Evolutionary conservation across 208 protist genomes (phyloP), one percentile per base, ranked within the genome.

Genomic region (Wallacemonas sp.): DNA sequence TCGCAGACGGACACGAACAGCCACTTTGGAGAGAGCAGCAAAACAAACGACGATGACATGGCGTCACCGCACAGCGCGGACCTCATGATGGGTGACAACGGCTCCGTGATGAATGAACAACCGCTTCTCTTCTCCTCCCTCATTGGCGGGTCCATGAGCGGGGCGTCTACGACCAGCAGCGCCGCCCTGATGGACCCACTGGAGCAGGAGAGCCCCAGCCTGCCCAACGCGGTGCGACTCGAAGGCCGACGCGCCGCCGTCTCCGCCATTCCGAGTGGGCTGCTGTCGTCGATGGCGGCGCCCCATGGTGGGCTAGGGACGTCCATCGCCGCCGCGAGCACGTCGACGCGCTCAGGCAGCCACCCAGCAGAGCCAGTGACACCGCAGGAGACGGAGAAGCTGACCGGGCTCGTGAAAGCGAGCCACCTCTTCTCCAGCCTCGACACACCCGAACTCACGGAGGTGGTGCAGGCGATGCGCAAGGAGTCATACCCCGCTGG

Each of bases 401-500:
- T 94, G 60, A 75, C 78, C 0, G 56, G 72, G 1, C 63, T 81
- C 21, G 63, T 96, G 44, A 63, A 54, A 2, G 70, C 69, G 38
- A 91, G 81, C 55, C 79, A 88, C 70, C 72, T 89, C 46, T 97
- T 97, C 61, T 62, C 82, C 16, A 74, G 75, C 38, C 69, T 94
- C 24, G 82, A 92, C 29, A 74, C 70, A 2, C 78, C 75, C 23
- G 74, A 83, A 19, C 49, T 84, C 6, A 75, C 83, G 29, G 68
- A 57, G 12, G 77, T 94, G 30, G 78, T 90, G 39, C 32, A 55
- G 39, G 79, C 83, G 2, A 78, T 97, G 72, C 56, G 74, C 36
- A 78, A 78, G 48, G 86, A 93, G 62, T 68, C 68, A 21, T 81
- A 87, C 55, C 52, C 77, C 6, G 81, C 83, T 11, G 90, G 88